Evolutionary conservation across 2,329 filamentous ascomycete species (phyloP).

Genomic region (Epichloe hybrida): DNA sequence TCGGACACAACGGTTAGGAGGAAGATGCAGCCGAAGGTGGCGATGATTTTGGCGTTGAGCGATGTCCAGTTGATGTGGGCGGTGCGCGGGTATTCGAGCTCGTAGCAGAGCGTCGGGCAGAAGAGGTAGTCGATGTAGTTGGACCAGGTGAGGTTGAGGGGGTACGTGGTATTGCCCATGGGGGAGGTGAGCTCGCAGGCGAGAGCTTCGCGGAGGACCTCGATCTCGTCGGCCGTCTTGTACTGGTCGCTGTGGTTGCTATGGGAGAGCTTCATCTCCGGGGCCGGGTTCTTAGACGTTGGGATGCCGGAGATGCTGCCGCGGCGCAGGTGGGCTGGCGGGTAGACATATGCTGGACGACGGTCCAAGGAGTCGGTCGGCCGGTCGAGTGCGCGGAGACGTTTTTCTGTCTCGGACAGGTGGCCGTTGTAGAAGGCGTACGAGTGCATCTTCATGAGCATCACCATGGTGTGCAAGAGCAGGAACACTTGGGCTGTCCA

Average conservation of each 20-base stretch:
- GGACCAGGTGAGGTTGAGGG: conserved; percentile 65
- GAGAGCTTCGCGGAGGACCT: conserved; percentile 68
- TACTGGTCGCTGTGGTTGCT: conserved; percentile 11
- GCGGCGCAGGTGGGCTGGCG: conserved; percentile 39
- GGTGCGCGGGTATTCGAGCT: conserved; percentile 86
- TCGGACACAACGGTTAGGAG: conserved; percentile 82
- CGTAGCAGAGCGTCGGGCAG: conserved; percentile 94
- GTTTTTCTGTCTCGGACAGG: conserved; percentile 71
- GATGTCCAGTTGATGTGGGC: conserved; percentile 63
- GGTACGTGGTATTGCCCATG: conserved; percentile 80
- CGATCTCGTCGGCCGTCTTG: conserved; percentile 35
- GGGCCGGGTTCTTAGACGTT: conserved; percentile 6
- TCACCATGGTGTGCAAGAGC: conserved; percentile 74
- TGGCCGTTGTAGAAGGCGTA: conserved; percentile 98
- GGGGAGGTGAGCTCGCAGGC: conserved; percentile 91
- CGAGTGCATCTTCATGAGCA: conserved; percentile 99
- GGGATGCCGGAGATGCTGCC: conserved; percentile 24
- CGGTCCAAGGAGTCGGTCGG: conserved; percentile 48
- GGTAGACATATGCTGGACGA: conserved; percentile 65
- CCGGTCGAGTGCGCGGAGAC: conserved; percentile 64
- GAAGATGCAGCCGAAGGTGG: conserved; percentile 93
- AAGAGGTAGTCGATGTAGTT: conserved; percentile 83
- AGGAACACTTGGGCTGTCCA: conserved; percentile 98
- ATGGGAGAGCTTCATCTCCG: conserved; percentile 6
- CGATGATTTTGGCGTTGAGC: conserved; percentile 71